Percentiles rank a stretch among this genome's conserved stretches.
Conservation (phyloP, 2,329 filamentous ascomycete species). For the Fusarium sp. region DNA sequence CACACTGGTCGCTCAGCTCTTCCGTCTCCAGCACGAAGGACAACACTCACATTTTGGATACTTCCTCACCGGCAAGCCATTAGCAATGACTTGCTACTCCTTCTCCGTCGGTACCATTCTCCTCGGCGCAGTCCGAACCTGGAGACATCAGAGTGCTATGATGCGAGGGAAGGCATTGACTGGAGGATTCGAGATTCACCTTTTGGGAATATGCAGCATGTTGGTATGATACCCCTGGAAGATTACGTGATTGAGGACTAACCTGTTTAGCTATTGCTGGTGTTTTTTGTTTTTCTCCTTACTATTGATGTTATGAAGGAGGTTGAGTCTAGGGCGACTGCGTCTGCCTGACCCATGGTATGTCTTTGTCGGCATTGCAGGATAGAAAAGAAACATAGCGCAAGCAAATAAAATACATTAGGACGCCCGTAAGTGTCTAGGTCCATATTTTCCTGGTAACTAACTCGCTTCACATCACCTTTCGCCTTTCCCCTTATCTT, state of each 20-base stretch:
- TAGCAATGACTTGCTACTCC: conserved; percentile 60
- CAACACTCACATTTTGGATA: conserved; percentile 64
- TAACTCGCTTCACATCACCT: background rate
- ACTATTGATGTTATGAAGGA: conserved; percentile 41
- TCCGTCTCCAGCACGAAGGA: conserved; percentile 61
- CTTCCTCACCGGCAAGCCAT: conserved; percentile 70
- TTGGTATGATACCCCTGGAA: conserved; percentile 26
- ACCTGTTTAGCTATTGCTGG: conserved; percentile 38
- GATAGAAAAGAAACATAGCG: background rate
- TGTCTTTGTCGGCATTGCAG: background rate
- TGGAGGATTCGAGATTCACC: conserved; percentile 51
- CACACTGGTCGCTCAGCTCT: conserved; percentile 75
- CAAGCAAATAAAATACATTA: background rate
- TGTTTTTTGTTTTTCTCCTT: conserved; percentile 45
- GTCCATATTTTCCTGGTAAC: background rate
- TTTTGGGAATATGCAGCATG: conserved; percentile 38
- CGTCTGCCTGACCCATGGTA: background rate
- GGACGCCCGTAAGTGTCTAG: background rate
- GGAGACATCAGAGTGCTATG: conserved; percentile 51
- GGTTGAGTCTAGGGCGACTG: background rate
- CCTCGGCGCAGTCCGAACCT: conserved; percentile 50
- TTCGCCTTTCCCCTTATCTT: background rate
- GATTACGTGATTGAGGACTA: background rate
- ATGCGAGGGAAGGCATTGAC: conserved; percentile 50
- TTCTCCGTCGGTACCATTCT: conserved; percentile 56